Conservation (phyloP, 345 rosid genomes). For the Eucalyptus guilfoylei region DNA sequence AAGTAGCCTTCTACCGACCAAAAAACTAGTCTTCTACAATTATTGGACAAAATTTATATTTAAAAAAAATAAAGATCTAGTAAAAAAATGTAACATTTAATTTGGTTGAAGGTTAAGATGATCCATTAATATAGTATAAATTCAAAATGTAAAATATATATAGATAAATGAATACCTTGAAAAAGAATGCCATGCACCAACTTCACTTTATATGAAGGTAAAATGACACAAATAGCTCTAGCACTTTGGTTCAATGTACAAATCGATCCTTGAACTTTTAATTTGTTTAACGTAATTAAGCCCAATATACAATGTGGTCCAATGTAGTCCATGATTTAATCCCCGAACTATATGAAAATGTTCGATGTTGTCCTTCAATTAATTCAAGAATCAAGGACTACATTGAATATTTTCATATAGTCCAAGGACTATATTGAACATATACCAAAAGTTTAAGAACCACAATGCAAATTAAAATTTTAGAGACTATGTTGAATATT, state of each 20-base stretch:
- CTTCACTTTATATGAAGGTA: not conserved
- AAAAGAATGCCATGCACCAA: not conserved
- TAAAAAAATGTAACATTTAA: not conserved
- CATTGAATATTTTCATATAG: too few species aligned
- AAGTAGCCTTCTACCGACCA: not conserved
- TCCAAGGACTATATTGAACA: too few species aligned
- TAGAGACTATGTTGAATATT: too few species aligned
- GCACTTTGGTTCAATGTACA: not conserved
- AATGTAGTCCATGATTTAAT: too few species aligned
- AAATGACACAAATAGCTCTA: not conserved
- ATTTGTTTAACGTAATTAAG: fast-evolving
- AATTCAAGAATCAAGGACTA: not conserved
- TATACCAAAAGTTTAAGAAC: too few species aligned
- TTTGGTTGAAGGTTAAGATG: not conserved
- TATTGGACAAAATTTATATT: not conserved
- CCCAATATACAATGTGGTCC: too few species aligned
- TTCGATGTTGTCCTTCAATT: too few species aligned
- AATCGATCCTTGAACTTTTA: not conserved
- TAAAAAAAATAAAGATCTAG: not conserved
- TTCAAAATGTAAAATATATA: not conserved
- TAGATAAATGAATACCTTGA: not conserved
- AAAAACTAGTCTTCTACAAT: not conserved
- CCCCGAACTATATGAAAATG: too few species aligned
- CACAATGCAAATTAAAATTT: too few species aligned
- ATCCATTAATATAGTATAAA: not conserved